A percentile compares a stretch with the other conserved stretches of the same genome.
phyloP scores from a whole-genome alignment of 352 stramenopile genomes.

The Phytopythium sindhum region DNA sequence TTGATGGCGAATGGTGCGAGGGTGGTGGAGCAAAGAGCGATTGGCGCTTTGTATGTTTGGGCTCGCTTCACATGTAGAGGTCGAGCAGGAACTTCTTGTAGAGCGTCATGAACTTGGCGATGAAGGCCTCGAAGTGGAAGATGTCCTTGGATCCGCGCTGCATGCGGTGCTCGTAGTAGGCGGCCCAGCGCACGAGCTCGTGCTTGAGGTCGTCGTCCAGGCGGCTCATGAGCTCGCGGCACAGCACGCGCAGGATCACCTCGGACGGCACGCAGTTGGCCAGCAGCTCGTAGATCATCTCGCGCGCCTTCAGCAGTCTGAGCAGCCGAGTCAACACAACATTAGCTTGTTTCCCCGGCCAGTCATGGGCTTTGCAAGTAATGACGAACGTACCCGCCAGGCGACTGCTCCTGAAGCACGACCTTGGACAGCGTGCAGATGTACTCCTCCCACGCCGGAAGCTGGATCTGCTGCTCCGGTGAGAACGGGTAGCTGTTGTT shows the following conservation, averaged over 20 bases:
- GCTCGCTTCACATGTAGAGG: constrained; percentile 70
- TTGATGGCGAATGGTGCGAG: neutral
- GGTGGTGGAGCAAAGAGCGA: too few species aligned
- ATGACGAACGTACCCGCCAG: constrained; percentile 53
- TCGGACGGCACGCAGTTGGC: constrained; percentile 98
- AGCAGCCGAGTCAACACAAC: neutral
- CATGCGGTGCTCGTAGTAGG: constrained; percentile 94
- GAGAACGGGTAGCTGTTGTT: constrained; percentile 79
- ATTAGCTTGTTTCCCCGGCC: neutral
- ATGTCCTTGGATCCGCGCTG: constrained; percentile 97
- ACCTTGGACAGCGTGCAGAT: constrained; percentile 93
- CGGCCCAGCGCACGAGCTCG: constrained; percentile 89
- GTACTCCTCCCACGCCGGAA: constrained; percentile 97
- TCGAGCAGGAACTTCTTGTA: constrained; percentile 99
- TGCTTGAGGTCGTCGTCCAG: constrained; percentile 96
- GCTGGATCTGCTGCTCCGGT: constrained; percentile 73
- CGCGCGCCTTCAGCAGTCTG: constrained; percentile 90
- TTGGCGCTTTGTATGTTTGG: too few species aligned
- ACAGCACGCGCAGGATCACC: constrained; percentile 93
- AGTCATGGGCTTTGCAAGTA: neutral
- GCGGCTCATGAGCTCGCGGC: constrained; percentile 90
- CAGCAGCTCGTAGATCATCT: constrained; percentile 98
- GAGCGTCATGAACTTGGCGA: constrained; percentile 98
- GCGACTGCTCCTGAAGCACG: constrained; percentile 95
- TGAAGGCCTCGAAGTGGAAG: constrained; percentile 99